Percentiles rank a stretch among this genome's conserved stretches.
Conservation (phyloP, 2,329 filamentous ascomycete genomes). For the Sodiomyces alkalinus region DNA sequence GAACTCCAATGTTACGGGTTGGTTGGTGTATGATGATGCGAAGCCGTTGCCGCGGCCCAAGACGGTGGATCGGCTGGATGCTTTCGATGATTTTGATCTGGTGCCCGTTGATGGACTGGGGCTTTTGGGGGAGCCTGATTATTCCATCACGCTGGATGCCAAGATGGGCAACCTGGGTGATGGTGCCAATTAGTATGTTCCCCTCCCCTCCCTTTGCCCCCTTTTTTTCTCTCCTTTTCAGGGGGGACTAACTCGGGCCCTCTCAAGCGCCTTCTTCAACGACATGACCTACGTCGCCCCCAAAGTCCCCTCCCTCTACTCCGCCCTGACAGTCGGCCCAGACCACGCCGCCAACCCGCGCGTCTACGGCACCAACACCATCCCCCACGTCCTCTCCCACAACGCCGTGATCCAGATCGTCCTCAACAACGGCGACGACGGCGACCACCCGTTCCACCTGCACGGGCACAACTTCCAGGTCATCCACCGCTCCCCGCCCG, state of each 20-base stretch:
- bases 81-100: slow-evolving; percentile 39
- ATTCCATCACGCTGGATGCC: slow-evolving; percentile 31
- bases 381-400: slow-evolving; percentile 37
- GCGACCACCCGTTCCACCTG: slow-evolving; percentile 49
- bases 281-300: slow-evolving; percentile 47
- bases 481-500: slow-evolving; percentile 12
- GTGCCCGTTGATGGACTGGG: slow-evolving; percentile 36
- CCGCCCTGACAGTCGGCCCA: slow-evolving; percentile 39
- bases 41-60: slow-evolving; percentile 19
- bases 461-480: slow-evolving; percentile 47
- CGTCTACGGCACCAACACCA: slow-evolving; percentile 35
- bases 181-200: slow-evolving; percentile 38
- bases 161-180: slow-evolving; percentile 52
- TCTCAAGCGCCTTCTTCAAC: slow-evolving; percentile 43
- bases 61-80: slow-evolving; percentile 24
- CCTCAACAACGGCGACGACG: slow-evolving; percentile 41
- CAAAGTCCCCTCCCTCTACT: slow-evolving; percentile 54
- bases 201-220: not conserved
- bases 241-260: not conserved
- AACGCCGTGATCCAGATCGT: slow-evolving; percentile 40
- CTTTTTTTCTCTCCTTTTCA: not conserved
- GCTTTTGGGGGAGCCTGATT: slow-evolving; percentile 31
- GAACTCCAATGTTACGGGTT: slow-evolving; percentile 27
- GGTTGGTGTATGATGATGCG: slow-evolving; percentile 16
- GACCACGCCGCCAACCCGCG: slow-evolving; percentile 26